phyloP scores from a whole-genome alignment of 306 rosid species.

The Gillenia trifoliata region DNA sequence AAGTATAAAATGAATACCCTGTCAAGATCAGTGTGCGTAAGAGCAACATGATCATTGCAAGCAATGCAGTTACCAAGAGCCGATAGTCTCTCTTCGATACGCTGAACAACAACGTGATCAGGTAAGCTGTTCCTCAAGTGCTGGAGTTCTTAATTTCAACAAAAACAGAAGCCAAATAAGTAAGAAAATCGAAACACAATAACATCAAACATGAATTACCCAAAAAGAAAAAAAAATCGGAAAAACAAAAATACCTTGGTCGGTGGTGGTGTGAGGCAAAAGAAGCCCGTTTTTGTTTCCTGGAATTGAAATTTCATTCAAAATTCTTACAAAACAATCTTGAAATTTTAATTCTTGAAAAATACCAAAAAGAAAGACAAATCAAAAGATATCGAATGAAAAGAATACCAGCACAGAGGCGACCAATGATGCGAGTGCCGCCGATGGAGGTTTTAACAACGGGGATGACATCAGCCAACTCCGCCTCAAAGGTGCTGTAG shows the following conservation, averaged over 20 bases:
- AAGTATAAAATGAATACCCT: conserved; percentile 37
- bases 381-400: neutral
- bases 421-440: conserved; percentile 88
- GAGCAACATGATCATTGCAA: conserved; percentile 95
- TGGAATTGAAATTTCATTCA: conserved; percentile 14
- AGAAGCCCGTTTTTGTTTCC: conserved; percentile 98
- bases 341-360: neutral
- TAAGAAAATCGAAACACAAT: neutral
- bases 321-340: neutral
- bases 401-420: conserved; percentile 83
- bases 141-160: conserved; percentile 66
- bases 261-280: conserved; percentile 88
- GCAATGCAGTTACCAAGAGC: conserved; percentile 94
- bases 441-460: conserved; percentile 80
- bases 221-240: neutral
- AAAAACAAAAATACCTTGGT: conserved; percentile 50
- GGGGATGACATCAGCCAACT: conserved; percentile 72
- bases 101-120: conserved; percentile 85
- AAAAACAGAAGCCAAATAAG: conserved; percentile 3
- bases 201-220: neutral
- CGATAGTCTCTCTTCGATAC: conserved; percentile 81
- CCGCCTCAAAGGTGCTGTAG: conserved; percentile 81
- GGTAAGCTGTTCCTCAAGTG: conserved; percentile 94
- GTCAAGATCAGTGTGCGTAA: conserved; percentile 92
- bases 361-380: neutral